phyloP scores from a whole-genome alignment of 1,139 yeast species.

The Geotrichum fermentans region DNA sequence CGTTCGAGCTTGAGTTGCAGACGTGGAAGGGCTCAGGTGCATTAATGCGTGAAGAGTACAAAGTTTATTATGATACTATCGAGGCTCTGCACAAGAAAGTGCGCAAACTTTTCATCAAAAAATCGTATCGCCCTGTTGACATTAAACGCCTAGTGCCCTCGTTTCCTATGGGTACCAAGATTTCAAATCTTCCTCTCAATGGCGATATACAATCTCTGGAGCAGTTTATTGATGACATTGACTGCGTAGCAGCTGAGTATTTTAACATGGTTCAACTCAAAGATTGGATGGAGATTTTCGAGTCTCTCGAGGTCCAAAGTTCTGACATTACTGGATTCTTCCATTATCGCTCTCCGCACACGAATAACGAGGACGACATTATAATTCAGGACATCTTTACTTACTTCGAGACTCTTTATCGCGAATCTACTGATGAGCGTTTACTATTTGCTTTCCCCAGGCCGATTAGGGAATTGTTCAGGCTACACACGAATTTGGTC shows the following conservation, averaged over 20 bases:
- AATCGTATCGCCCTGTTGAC: slow-evolving; percentile 68
- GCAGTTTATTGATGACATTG: slow-evolving; percentile 58
- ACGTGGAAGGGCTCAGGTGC: slow-evolving; percentile 50
- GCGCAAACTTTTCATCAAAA: slow-evolving; percentile 69
- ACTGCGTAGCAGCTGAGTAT: slow-evolving; percentile 56
- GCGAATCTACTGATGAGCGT: slow-evolving; percentile 23
- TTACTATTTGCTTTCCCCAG: slow-evolving; percentile 58
- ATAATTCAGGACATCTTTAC: slow-evolving; percentile 64
- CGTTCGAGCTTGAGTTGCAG: slow-evolving; percentile 63
- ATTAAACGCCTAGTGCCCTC: slow-evolving; percentile 30
- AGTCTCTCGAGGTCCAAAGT: slow-evolving; percentile 65
- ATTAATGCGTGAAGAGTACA: slow-evolving; percentile 36
- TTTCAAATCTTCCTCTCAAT: slow-evolving; percentile 28
- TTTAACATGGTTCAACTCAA: slow-evolving; percentile 56
- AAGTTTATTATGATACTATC: slow-evolving; percentile 37
- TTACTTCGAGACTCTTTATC: slow-evolving; percentile 58
- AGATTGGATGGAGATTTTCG: slow-evolving; percentile 79
- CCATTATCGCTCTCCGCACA: slow-evolving; percentile 48
- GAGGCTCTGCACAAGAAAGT: slow-evolving; percentile 60
- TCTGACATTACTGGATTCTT: slow-evolving; percentile 54
- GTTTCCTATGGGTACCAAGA: slow-evolving; percentile 26
- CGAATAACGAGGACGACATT: slow-evolving; percentile 52
- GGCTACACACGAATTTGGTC: slow-evolving; percentile 63
- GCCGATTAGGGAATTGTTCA: slow-evolving; percentile 62
- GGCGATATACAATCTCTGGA: slow-evolving; percentile 39